Base-by-base conservation (phyloP, 164 flowering plant genomes). In the Buxus sempervirens region DNA sequence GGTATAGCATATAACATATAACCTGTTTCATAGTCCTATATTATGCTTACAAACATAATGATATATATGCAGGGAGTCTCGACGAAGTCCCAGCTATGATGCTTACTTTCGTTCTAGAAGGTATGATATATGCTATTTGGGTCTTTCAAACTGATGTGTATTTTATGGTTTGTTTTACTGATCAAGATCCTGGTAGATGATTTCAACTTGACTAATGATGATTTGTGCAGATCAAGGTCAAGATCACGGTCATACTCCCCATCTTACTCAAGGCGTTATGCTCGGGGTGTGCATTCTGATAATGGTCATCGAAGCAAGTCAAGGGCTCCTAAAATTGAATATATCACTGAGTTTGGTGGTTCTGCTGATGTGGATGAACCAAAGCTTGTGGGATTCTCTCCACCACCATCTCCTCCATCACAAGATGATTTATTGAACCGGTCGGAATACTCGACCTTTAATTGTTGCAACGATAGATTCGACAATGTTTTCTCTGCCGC, bases 371-470 rank as follows among this genome's bases (percentile, higher is more conserved):
- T 72, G 62, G 81, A 82, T 60, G 91, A 77, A 62, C 86, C 84
- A 76, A 95, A 82, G 89, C 85, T 79, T 70, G 84, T 69, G 76
- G 90, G 94, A 82, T 69, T 81, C 66, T 88, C 98, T 71, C 97
- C 99, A 72, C 99, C 98, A 75, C 76, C 83, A 79, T 91, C 98
- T 75, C 90, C 97, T 75, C 87, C 89, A 72, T 80, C 84, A 38
- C 90, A 83, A 68, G 82, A 84, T 79, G 88, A 85, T 80, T 67
- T 70, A 70, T 72, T 81, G 75, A 95, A 77, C 91, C 97, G 99
- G 99, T 95, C 98, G 97, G 97, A 86, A 93, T 95, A 90, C 95
- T 89, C 76, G 87, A 88, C 91, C 96, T 88, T 90, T 95, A 72
- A 85, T 84, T 88, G 80, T 85, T 89, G 91, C 96, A 85, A 88